Percentiles rank a stretch among this genome's conserved stretches.
Evolutionary conservation across 2,329 filamentous ascomycete species (phyloP).

Genomic region (Blastomyces silverae): DNA sequence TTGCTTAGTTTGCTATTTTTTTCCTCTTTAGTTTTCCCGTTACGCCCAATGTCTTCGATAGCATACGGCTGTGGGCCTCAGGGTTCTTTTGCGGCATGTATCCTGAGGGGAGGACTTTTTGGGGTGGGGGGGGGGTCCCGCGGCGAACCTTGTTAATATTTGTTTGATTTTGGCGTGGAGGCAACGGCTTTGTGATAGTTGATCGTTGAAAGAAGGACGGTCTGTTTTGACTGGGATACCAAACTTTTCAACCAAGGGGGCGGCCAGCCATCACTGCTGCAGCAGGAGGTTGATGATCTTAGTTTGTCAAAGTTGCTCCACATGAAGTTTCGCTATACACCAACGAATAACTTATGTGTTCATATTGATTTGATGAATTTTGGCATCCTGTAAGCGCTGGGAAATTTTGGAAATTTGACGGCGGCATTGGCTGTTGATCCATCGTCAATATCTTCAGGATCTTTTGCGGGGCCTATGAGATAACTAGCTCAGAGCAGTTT

Average conservation of each 20-base stretch:
- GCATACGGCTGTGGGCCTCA: neutral
- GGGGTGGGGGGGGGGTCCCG: neutral
- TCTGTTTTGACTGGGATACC: neutral
- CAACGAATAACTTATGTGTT: no score
- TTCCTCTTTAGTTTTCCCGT: neutral
- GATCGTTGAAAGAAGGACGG: neutral
- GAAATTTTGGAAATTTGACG: neutral
- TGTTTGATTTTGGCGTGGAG: neutral
- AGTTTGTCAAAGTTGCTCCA: neutral
- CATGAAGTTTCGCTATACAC: neutral
- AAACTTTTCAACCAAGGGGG: neutral
- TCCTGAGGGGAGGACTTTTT: neutral
- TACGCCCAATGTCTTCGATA: neutral
- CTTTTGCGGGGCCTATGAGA: neutral
- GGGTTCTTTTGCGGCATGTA: neutral
- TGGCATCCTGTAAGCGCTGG: slow-evolving; percentile 1
- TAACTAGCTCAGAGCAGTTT: neutral
- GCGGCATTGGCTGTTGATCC: neutral
- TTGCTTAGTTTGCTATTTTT: neutral
- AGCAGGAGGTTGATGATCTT: neutral
- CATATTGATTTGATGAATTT: slow-evolving; percentile 6
- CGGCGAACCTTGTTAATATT: neutral
- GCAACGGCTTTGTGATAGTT: neutral
- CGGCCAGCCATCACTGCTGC: neutral
- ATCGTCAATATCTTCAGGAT: neutral